Base-by-base conservation (phyloP, 352 stramenopile species). In the Phytophthora quininea region DNA sequence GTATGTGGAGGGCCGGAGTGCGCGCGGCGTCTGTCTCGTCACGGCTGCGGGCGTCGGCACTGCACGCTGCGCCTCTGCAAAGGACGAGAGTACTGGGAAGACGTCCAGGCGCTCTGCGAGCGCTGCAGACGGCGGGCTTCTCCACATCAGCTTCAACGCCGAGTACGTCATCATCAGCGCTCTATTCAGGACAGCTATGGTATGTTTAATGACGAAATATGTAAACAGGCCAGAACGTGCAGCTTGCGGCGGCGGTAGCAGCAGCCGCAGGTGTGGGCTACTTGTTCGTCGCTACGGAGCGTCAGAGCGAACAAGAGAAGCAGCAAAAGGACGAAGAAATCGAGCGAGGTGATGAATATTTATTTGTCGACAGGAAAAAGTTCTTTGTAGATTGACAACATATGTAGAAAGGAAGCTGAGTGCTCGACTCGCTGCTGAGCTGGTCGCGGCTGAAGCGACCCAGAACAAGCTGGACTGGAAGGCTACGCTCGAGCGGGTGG, bases 391-490 rank as follows among this genome's bases (percentile, higher is more conserved):
- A 19, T 64, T 35, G 42, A 8, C 24, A 60, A n/a, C 2, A 33
- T 40, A 5, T 30, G 31, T 24, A 88, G 83, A 91, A 57, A 80
- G 85, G 38, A 76, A 88, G 56, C 66, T 95, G 52, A 92, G 79
- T 58, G 73, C 73, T 31, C 83, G 86, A 0, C 74, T 93, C 0
- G 84, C 84, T 5, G 82, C 84, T 0, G 82, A 91, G 54, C 74
- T 91, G 4, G 71, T 91, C 32, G 81, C 80, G 4, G 84, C 87
- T n/a, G 83, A 91, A 56, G 75, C 76, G 8, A 88, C 80, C 57
- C 79, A 89, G 59, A 82, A 86, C 63, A 86, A 79, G 51, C 62
- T 75, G 48, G 87, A 93, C 65, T 96, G 88, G 88, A 96, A 96
- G 58, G 71, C 72, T 29, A 96, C 88, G n/a, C 74, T 96, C 0